A percentile compares a stretch with the other conserved stretches of the same genome.
Evolutionary conservation across 805 yeast species (phyloP).

Genomic region (Barnettozyma vustinii): DNA sequence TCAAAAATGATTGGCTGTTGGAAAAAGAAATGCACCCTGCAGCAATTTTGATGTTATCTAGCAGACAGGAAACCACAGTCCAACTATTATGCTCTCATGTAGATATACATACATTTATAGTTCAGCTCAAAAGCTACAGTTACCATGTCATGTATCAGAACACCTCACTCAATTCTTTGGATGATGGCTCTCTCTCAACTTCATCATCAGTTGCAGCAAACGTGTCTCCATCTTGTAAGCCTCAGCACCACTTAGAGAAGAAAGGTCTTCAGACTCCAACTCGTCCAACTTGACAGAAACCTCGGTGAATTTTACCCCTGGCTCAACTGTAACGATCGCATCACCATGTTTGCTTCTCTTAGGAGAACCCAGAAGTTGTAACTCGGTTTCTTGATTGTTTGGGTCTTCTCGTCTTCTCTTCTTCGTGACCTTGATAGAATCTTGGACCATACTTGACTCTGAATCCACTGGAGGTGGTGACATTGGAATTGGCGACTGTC

Average conservation of each 20-base stretch:
- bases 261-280: not conserved
- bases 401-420: constrained; percentile 2
- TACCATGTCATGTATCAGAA: too few species aligned
- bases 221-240: constrained; percentile 5
- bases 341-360: not conserved
- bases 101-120: too few species aligned
- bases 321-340: not conserved
- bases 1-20: not conserved
- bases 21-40: not conserved
- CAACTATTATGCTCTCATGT: too few species aligned
- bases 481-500: constrained; percentile 4
- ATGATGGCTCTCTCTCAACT: constrained; percentile 3
- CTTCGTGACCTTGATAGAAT: constrained; percentile 1
- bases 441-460: not conserved
- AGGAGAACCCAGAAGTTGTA: constrained; percentile 2
- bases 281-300: not conserved
- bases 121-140: too few species aligned
- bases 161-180: not conserved
- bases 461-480: constrained; percentile 1
- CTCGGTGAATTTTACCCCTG: not conserved
- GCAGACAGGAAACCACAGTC: too few species aligned
- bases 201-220: constrained; percentile 5
- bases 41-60: not conserved
- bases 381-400: not conserved
- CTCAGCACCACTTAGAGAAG: constrained; percentile 1